A percentile compares a stretch with the other conserved stretches of the same genome.
phyloP scores from a whole-genome alignment of 129 eudicot genomes.

The Mikania micrantha region DNA sequence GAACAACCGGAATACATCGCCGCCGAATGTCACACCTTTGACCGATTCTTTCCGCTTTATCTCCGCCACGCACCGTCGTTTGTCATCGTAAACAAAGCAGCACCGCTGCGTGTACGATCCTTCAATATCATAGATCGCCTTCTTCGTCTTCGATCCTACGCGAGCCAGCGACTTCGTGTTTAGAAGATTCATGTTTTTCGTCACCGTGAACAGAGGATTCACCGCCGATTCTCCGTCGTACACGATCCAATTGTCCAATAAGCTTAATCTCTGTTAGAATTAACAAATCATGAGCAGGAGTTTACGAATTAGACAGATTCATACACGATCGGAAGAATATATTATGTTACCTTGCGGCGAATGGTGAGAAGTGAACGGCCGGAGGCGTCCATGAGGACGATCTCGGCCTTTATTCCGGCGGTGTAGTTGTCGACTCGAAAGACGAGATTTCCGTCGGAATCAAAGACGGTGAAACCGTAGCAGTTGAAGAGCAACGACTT shows the following conservation, averaged over 20 bases:
- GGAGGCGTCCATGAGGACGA: slow-evolving; percentile 63
- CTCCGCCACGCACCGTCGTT: slow-evolving; percentile 41
- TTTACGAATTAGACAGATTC: background rate
- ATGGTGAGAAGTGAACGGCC: slow-evolving; percentile 43
- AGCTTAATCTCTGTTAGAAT: slow-evolving; percentile 32
- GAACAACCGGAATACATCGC: slow-evolving; percentile 46
- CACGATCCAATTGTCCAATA: slow-evolving; percentile 52
- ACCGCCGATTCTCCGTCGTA: slow-evolving; percentile 35
- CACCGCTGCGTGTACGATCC: slow-evolving; percentile 43
- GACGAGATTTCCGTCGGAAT: slow-evolving; percentile 52
- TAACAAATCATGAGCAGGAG: background rate
- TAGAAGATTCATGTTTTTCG: slow-evolving; percentile 35
- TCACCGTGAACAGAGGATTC: slow-evolving; percentile 48
- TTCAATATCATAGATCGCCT: slow-evolving; percentile 46
- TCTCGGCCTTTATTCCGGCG: slow-evolving; percentile 30
- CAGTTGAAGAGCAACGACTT: slow-evolving; percentile 66
- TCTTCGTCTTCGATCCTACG: slow-evolving; percentile 27
- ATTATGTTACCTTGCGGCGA: slow-evolving; percentile 35
- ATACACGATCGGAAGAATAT: background rate
- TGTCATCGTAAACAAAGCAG: slow-evolving; percentile 27
- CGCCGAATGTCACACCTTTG: slow-evolving; percentile 42
- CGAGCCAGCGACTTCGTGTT: slow-evolving; percentile 37
- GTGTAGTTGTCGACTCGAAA: slow-evolving; percentile 67
- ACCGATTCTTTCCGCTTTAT: slow-evolving; percentile 45
- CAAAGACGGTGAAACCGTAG: slow-evolving; percentile 69